phyloP scores from a whole-genome alignment of 495 filamentous ascomycete genomes.

The Talaromyces liani region DNA sequence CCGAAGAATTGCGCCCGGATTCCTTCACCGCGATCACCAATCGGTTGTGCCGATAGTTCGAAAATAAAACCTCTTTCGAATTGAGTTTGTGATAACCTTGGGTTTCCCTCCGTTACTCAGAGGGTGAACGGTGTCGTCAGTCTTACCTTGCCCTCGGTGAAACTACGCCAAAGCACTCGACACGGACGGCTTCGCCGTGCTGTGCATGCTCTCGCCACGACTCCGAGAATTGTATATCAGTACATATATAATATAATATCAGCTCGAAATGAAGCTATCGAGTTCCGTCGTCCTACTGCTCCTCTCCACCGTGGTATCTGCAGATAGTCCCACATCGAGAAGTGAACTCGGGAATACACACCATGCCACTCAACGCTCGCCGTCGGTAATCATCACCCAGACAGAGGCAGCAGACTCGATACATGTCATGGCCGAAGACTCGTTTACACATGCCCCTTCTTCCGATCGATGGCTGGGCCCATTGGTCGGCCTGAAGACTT shows the following conservation, averaged over 20 bases:
- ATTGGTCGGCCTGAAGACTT: slow-evolving; percentile 13
- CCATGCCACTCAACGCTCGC: neutral
- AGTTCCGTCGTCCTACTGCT: neutral
- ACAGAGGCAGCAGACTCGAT: neutral
- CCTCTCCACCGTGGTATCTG: neutral
- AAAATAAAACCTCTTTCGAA: neutral
- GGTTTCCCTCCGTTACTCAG: neutral
- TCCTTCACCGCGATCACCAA: neutral
- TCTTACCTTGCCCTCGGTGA: neutral
- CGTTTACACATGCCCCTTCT: neutral
- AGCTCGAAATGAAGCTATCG: slow-evolving; percentile 6
- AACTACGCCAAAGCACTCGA: neutral
- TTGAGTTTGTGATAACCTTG: neutral
- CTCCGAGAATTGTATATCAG: neutral
- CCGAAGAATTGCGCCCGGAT: neutral
- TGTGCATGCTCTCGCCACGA: neutral
- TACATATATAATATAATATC: neutral
- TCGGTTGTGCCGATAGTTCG: neutral
- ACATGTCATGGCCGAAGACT: neutral
- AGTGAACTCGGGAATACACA: neutral
- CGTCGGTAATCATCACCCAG: neutral
- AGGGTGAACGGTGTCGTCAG: slow-evolving; percentile 1
- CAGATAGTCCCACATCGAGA: neutral
- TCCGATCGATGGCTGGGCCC: slow-evolving; percentile 4
- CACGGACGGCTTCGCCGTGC: neutral